Conservation (phyloP, 305 asterid species). For the Fraxinus baroniana region DNA sequence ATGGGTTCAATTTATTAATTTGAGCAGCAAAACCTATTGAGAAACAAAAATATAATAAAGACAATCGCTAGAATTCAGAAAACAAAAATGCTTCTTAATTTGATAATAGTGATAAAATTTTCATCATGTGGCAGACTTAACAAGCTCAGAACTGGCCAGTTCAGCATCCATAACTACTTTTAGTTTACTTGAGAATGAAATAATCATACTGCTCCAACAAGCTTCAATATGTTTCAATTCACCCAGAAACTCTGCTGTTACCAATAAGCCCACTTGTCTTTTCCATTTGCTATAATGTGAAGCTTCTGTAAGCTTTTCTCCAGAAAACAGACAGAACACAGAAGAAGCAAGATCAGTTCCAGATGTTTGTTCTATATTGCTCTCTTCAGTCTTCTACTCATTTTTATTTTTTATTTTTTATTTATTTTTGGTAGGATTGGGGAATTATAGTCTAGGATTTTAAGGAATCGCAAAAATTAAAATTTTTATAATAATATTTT, state of each 20-base stretch:
- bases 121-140: neutral
- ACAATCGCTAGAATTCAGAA: neutral
- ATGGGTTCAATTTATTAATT: neutral
- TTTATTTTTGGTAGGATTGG: neutral
- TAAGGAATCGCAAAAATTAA: neutral
- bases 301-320: neutral
- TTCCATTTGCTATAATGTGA: neutral
- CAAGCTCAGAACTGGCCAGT: neutral
- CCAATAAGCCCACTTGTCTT: neutral
- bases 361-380: neutral
- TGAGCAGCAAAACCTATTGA: neutral
- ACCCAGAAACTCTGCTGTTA: neutral
- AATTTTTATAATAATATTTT: neutral
- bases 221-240: neutral
- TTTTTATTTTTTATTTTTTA: neutral
- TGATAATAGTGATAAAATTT: neutral
- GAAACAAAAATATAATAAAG: neutral
- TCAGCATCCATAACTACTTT: neutral
- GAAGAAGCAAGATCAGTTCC: neutral
- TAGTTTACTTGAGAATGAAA: neutral
- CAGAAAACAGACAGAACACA: neutral
- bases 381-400: neutral
- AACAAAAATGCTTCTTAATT: neutral
- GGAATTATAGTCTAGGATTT: neutral
- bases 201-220: neutral